Percentiles rank a stretch among this genome's conserved stretches.
Evolutionary conservation across 257 asterid genomes (phyloP).

Genomic region (Henckelia pumila): DNA sequence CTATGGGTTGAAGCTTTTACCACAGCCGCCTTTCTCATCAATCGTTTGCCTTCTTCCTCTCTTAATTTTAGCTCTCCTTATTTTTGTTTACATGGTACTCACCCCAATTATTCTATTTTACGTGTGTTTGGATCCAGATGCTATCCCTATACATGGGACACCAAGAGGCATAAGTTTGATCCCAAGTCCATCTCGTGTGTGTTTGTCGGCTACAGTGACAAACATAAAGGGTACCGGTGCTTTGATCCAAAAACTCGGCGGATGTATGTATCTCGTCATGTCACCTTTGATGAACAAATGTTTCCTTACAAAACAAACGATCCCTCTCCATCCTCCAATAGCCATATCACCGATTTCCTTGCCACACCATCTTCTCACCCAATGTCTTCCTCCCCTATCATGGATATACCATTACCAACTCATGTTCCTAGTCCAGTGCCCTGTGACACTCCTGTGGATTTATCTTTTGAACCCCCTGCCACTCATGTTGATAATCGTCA

Average conservation of each 20-base stretch:
- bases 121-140: not conserved
- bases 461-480: too few species aligned
- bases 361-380: not conserved
- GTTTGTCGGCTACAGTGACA: not conserved
- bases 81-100: not conserved
- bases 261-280: not conserved
- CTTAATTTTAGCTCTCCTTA: not conserved
- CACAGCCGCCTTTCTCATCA: not conserved
- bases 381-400: too few species aligned
- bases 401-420: too few species aligned
- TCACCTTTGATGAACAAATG: not conserved
- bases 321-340: not conserved
- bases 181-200: not conserved
- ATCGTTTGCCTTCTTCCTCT: not conserved
- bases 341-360: not conserved
- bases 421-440: too few species aligned
- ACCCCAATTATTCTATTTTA: not conserved
- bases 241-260: too few species aligned
- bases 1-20: not conserved
- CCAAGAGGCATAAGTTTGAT: not conserved
- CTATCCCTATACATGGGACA: not conserved
- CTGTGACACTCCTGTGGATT: too few species aligned
- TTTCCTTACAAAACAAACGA: not conserved
- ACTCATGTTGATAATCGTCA: too few species aligned
- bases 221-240: not conserved